phyloP scores from a whole-genome alignment of 2,329 filamentous ascomycete species.

The Sarocladium oryzae region DNA sequence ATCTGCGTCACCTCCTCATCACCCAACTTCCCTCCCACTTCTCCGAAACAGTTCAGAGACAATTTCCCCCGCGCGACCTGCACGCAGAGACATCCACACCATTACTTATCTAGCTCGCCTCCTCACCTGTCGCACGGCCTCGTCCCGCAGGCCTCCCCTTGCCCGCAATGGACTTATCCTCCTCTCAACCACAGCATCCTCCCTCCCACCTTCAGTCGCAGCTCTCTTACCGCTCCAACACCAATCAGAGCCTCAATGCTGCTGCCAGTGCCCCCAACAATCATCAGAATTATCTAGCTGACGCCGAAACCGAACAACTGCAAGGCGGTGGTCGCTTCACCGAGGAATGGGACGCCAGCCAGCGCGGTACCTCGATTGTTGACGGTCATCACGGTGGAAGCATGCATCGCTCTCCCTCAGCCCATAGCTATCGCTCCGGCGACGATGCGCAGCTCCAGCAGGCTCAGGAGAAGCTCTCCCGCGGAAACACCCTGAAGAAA shows the following conservation, averaged over 20 bases:
- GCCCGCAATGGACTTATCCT: conserved; percentile 11
- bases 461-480: conserved; percentile 30
- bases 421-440: conserved; percentile 46
- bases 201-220: conserved; percentile 9
- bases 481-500: conserved; percentile 78
- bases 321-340: conserved; percentile 46
- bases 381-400: conserved; percentile 32
- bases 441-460: conserved; percentile 25
- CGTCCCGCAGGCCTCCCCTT: not conserved
- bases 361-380: conserved; percentile 58
- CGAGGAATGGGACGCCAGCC: conserved; percentile 66
- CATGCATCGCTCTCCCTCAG: conserved; percentile 58
- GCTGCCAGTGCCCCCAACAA: conserved; percentile 2
- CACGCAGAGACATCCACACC: conserved; percentile 16
- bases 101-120: conserved; percentile 4
- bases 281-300: conserved; percentile 2
- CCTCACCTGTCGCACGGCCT: not conserved
- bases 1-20: conserved; percentile 5
- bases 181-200: conserved; percentile 9
- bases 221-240: conserved; percentile 7
- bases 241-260: conserved; percentile 2
- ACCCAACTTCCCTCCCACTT: not conserved
- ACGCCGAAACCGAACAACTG: not conserved
- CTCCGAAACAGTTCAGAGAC: conserved; percentile 9
- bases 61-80: conserved; percentile 10